Percentiles rank a stretch among this genome's conserved stretches.
These are phyloP conservation scores for Linnemannia schmuckeri DNA, from an alignment of 192 early-diverging fungal species.

Conservation along the genomic window DNA sequence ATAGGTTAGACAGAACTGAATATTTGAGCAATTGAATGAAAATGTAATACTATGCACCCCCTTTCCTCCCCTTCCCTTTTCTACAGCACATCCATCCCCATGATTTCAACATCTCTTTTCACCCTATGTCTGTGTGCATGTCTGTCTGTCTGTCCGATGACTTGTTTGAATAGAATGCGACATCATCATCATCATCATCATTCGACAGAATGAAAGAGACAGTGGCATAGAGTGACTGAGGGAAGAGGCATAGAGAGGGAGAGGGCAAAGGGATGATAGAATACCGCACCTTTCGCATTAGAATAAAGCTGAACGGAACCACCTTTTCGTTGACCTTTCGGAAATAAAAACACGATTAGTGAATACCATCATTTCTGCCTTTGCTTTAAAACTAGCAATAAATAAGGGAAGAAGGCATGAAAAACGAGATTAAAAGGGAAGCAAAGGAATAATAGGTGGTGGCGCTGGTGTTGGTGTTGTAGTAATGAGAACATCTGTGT, in stretches of 20 bases:
- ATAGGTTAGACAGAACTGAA: too few species aligned
- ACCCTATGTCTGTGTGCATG: not conserved
- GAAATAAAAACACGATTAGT: not conserved
- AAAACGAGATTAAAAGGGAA: not conserved
- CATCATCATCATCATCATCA: not conserved
- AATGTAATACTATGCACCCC: not conserved
- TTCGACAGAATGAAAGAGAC: not conserved
- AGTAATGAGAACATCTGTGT: conserved; percentile 33
- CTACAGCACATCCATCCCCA: not conserved
- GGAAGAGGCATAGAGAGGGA: not conserved
- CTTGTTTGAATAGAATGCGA: conserved; percentile 19
- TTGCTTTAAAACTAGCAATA: not conserved
- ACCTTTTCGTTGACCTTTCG: not conserved
- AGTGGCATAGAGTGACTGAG: too few species aligned
- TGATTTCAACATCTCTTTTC: conserved; percentile 12
- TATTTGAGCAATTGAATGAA: not conserved
- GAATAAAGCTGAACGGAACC: conserved; percentile 7
- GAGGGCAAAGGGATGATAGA: not conserved
- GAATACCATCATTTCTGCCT: not conserved
- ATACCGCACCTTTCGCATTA: not conserved
- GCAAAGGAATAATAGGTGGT: not conserved
- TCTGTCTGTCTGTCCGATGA: conserved; percentile 6
- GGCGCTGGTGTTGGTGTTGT: not conserved
- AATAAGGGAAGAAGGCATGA: not conserved
- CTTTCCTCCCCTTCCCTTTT: not conserved